phyloP scores from a whole-genome alignment of 1,284 basidiomycete species.

The Tilletia walkeri region DNA sequence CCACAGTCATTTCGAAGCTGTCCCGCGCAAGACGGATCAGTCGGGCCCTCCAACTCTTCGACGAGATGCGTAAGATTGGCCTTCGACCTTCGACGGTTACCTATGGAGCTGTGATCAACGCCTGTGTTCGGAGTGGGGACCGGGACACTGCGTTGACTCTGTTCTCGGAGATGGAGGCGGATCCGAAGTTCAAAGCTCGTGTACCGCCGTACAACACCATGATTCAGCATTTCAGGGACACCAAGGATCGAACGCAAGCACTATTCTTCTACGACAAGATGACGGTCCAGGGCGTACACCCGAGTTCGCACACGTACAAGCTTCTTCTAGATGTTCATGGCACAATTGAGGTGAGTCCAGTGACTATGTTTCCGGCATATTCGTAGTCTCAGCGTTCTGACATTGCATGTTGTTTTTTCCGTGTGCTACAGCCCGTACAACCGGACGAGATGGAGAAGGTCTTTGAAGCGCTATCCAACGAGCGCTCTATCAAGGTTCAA shows the following conservation, averaged over 20 bases:
- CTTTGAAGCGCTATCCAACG: constrained; percentile 66
- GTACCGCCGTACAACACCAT: constrained; percentile 96
- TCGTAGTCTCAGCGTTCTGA: background rate
- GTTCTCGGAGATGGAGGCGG: constrained; percentile 78
- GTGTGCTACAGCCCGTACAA: constrained; percentile 62
- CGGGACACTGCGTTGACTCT: constrained; percentile 74
- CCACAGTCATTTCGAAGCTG: constrained; percentile 54
- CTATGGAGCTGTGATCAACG: constrained; percentile 87
- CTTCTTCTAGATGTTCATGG: constrained; percentile 89
- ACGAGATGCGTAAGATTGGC: constrained; percentile 58
- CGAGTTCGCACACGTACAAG: constrained; percentile 55
- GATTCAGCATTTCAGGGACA: constrained; percentile 94
- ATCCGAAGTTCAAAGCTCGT: constrained; percentile 76
- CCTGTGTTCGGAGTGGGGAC: constrained; percentile 81
- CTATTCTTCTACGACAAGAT: constrained; percentile 73
- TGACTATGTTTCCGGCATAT: no score
- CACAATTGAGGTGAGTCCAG: constrained; percentile 67
- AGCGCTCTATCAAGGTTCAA: constrained; percentile 66
- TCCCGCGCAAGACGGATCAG: constrained; percentile 52
- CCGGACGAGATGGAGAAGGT: constrained; percentile 71
- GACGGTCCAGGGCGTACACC: constrained; percentile 61
- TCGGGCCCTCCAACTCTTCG: constrained; percentile 50
- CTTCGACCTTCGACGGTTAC: constrained; percentile 80
- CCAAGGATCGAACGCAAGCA: constrained; percentile 68
- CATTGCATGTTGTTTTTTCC: background rate